phyloP scores from a whole-genome alignment of 768 basidiomycete genomes.

The Amanita rubescens region DNA sequence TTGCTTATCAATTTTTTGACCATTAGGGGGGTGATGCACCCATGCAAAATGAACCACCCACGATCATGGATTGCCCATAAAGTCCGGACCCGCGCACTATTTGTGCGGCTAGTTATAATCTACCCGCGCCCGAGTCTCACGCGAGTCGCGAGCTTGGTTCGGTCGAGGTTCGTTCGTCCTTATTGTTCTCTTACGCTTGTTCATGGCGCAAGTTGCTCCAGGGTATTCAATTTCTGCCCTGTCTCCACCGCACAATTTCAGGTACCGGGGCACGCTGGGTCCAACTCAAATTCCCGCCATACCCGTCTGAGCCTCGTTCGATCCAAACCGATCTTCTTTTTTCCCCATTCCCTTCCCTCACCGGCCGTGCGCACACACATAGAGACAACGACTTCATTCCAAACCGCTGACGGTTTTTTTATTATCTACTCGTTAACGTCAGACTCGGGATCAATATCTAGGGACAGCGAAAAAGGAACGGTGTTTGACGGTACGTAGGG shows the following conservation, averaged over 20 bases:
- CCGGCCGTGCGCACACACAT: no score
- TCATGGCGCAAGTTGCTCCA: background rate
- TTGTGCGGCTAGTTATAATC: background rate
- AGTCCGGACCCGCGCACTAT: background rate
- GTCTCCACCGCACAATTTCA: background rate
- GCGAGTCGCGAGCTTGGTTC: background rate
- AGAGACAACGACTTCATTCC: no score
- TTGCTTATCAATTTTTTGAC: background rate
- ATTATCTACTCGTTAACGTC: background rate
- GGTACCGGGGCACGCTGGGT: background rate
- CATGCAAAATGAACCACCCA: background rate
- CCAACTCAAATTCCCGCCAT: background rate
- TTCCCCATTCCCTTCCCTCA: background rate
- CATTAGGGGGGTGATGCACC: background rate
- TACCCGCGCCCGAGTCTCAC: background rate
- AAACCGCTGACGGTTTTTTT: no score
- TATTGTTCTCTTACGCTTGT: conserved; percentile 3
- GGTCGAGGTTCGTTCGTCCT: background rate
- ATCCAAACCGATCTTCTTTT: background rate
- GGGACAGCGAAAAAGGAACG: background rate
- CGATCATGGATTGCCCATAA: background rate
- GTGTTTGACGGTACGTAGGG: background rate
- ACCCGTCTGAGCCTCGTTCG: background rate
- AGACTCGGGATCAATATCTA: background rate
- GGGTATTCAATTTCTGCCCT: background rate